Conservation (phyloP, 257 asterid species). For the Phtheirospermum japonicum region DNA sequence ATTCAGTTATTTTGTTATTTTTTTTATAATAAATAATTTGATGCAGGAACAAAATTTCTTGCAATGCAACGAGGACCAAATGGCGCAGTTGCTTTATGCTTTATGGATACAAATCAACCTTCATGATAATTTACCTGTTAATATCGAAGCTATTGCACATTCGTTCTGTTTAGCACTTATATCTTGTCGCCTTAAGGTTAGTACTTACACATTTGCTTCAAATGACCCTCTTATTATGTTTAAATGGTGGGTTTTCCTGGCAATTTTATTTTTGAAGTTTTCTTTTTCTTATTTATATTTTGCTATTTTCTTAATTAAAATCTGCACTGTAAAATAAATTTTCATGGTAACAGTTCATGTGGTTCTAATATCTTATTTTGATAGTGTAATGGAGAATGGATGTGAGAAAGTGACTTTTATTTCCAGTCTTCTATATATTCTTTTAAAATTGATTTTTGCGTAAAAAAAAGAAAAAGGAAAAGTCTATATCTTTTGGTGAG, state of each 20-base stretch:
- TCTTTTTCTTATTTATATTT: not conserved
- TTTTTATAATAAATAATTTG: constrained; percentile 2
- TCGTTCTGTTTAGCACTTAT: constrained; percentile 76
- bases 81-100: constrained; percentile 74
- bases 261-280: not conserved
- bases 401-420: no score
- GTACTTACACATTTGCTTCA: constrained; percentile 7
- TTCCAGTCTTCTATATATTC: no score
- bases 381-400: no score
- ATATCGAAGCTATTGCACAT: constrained; percentile 91
- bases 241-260: no score
- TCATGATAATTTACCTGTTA: constrained; percentile 79
- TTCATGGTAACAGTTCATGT: not conserved
- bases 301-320: not conserved
- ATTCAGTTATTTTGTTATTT: not conserved
- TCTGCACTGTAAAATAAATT: not conserved
- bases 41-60: constrained; percentile 70
- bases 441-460: no score
- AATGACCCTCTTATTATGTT: not conserved
- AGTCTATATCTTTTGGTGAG: not conserved
- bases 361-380: not conserved
- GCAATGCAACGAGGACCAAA: constrained; percentile 84
- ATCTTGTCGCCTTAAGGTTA: constrained; percentile 68
- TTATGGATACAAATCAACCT: constrained; percentile 82
- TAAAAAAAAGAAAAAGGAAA: no score